Conservation (phyloP, 2,329 filamentous ascomycete genomes). For the Colletotrichum caudatum region DNA sequence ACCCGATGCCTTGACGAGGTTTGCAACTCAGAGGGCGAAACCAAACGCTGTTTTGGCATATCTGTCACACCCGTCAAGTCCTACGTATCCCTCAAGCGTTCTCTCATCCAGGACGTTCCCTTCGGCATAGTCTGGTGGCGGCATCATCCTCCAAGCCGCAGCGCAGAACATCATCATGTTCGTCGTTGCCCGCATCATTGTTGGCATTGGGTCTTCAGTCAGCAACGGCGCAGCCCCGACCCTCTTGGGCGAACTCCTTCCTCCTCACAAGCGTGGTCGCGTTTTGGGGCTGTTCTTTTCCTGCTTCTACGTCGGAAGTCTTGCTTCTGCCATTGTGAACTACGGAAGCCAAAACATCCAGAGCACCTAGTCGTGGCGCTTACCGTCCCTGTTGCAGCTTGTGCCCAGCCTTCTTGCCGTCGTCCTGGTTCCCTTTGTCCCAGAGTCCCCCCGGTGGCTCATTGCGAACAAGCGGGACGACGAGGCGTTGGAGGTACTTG, state of each 20-base stretch:
- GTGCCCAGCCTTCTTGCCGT: constrained; percentile 44
- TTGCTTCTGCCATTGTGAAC: constrained; percentile 47
- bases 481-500: constrained; percentile 52
- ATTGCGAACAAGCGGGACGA: constrained; percentile 48
- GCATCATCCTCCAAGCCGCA: constrained; percentile 59
- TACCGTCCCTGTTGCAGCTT: constrained; percentile 51
- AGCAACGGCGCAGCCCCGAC: constrained; percentile 59
- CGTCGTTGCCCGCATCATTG: constrained; percentile 58
- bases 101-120: constrained; percentile 12
- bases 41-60: constrained; percentile 31
- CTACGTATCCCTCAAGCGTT: constrained; percentile 27
- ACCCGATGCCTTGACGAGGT: too few species aligned
- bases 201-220: constrained; percentile 59
- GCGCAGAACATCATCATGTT: constrained; percentile 66
- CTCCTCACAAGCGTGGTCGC: constrained; percentile 45
- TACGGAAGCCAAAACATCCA: constrained; percentile 50
- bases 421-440: constrained; percentile 40
- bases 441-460: constrained; percentile 51
- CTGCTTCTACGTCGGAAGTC: constrained; percentile 48
- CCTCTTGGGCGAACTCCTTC: constrained; percentile 63
- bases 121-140: constrained; percentile 39
- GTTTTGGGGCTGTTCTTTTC: constrained; percentile 43
- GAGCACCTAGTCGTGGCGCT: constrained; percentile 53
- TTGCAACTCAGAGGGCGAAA: background rate
- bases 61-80: constrained; percentile 7